These are phyloP conservation scores for Phyllosticta paracitricarpa DNA, from an alignment of 2,329 filamentous ascomycete genomes.

Conservation along the genomic window DNA sequence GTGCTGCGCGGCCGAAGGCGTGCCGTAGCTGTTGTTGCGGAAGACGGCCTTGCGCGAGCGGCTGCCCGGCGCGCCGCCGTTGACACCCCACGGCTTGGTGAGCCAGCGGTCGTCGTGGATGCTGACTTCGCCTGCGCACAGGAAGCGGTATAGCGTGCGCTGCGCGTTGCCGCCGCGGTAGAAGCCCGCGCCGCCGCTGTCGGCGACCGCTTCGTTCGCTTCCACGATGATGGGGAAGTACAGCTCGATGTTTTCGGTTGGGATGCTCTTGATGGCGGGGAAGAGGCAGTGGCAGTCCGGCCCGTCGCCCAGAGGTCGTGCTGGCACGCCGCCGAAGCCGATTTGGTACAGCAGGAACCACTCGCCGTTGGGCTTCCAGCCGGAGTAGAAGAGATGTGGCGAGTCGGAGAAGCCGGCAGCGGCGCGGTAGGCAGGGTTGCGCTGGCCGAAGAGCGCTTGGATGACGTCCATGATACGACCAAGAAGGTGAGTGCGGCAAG, in stretches of 20 bases:
- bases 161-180: conserved; percentile 41
- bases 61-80: conserved; percentile 36
- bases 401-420: conserved; percentile 43
- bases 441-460: conserved; percentile 41
- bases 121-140: conserved; percentile 36
- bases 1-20: conserved; percentile 12
- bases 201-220: conserved; percentile 37
- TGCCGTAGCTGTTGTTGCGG: conserved; percentile 29
- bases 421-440: conserved; percentile 36
- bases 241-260: conserved; percentile 39
- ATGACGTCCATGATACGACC: conserved; percentile 41
- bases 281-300: conserved; percentile 43
- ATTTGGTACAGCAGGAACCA: conserved; percentile 44
- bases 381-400: conserved; percentile 42
- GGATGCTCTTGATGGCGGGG: conserved; percentile 42
- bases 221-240: conserved; percentile 41
- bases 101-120: conserved; percentile 42
- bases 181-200: conserved; percentile 39
- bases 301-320: conserved; percentile 38
- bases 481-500: conserved; percentile 39
- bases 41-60: conserved; percentile 36
- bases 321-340: conserved; percentile 41
- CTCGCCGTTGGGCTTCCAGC: conserved; percentile 38
- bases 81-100: conserved; percentile 41
- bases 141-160: conserved; percentile 38